phyloP scores from a whole-genome alignment of 257 asterid genomes.

The Nemophila menziesii region DNA sequence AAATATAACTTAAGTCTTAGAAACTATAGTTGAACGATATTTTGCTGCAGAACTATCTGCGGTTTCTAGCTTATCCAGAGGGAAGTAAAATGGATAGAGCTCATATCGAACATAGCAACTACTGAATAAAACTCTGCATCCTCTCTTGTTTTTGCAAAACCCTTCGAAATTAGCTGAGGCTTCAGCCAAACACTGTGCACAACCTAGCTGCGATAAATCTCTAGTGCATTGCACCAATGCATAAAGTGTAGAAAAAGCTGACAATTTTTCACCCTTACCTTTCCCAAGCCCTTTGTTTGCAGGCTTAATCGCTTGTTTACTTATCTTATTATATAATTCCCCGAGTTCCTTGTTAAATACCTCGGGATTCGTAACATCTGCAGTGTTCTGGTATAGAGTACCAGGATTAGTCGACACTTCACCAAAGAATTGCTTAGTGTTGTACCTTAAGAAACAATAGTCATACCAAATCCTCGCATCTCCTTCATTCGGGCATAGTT shows the following conservation, averaged over 20 bases:
- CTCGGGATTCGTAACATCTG: conserved; percentile 41
- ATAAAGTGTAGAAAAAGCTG: conserved; percentile 30
- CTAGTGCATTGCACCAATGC: conserved; percentile 73
- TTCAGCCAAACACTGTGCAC: conserved; percentile 54
- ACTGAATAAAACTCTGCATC: conserved; percentile 48
- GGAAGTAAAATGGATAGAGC: conserved; percentile 61
- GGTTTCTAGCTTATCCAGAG: conserved; percentile 25
- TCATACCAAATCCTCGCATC: conserved; percentile 60
- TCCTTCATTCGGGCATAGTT: conserved; percentile 35
- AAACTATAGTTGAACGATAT: conserved; percentile 6
- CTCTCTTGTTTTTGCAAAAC: conserved; percentile 34
- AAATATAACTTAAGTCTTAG: conserved; percentile 10
- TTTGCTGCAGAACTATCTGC: conserved; percentile 3
- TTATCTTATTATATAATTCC: conserved; percentile 20
- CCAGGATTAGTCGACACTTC: conserved; percentile 35
- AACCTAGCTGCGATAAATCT: conserved; percentile 33
- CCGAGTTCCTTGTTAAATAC: conserved; percentile 31
- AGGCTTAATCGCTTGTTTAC: conserved; percentile 33
- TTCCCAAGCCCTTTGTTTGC: conserved; percentile 43
- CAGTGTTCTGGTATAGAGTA: conserved; percentile 20
- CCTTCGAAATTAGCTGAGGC: conserved; percentile 34
- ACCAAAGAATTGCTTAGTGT: conserved; percentile 26
- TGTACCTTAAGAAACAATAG: conserved; percentile 48
- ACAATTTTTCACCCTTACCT: conserved; percentile 30
- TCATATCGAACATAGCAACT: conserved; percentile 74